Evolutionary conservation across 1,139 yeast species (phyloP).

Genomic region (Pichia terricola): DNA sequence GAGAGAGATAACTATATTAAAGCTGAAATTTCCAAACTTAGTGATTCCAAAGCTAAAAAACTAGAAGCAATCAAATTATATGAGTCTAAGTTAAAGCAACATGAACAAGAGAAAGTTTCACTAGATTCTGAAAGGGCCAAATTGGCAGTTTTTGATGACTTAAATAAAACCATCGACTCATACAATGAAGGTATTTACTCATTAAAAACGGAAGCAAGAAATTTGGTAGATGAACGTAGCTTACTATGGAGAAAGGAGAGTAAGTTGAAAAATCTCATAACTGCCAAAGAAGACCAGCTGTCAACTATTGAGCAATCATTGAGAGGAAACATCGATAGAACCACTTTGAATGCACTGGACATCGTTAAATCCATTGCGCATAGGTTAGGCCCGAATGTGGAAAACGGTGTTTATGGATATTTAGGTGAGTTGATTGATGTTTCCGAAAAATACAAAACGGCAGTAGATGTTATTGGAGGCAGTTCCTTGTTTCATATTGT

Average conservation of each 20-base stretch:
- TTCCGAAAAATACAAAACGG: constrained; percentile 73
- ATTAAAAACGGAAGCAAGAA: constrained; percentile 33
- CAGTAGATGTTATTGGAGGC: constrained; percentile 87
- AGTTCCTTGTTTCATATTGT: constrained; percentile 78
- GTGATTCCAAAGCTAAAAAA: constrained; percentile 24
- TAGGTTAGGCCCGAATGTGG: constrained; percentile 43
- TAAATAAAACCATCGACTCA: constrained; percentile 12
- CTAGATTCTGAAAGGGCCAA: constrained; percentile 1
- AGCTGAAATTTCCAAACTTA: constrained; percentile 34
- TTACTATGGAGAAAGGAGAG: constrained; percentile 75
- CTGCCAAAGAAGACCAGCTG: constrained; percentile 48
- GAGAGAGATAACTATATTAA: constrained; percentile 69
- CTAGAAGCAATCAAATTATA: constrained; percentile 11
- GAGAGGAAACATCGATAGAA: constrained; percentile 66
- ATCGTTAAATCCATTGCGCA: constrained; percentile 55
- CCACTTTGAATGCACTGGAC: constrained; percentile 58
- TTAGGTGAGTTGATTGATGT: constrained; percentile 75
- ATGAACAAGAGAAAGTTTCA: background rate
- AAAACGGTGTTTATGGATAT: constrained; percentile 57
- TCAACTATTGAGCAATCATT: constrained; percentile 49
- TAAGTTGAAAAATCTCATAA: constrained; percentile 44
- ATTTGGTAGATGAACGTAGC: constrained; percentile 58
- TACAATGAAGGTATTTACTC: constrained; percentile 21
- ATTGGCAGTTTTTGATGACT: background rate
- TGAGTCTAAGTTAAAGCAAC: constrained; percentile 16